Percentiles rank a stretch among this genome's conserved stretches.
Conservation (phyloP, 129 eudicot genomes). For the Artemisia tridentata region DNA sequence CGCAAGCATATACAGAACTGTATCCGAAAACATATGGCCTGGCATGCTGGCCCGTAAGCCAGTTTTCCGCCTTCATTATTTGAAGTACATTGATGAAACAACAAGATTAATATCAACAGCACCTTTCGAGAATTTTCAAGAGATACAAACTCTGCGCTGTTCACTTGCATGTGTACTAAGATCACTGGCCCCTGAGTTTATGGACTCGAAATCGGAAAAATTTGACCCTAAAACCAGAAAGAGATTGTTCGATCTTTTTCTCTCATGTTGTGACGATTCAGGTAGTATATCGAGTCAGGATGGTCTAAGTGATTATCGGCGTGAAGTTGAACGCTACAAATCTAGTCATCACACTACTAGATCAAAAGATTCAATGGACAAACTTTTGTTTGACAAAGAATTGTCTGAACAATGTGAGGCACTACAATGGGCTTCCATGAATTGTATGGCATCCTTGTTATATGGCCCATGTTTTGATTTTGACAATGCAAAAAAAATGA, state of each 20-base stretch:
- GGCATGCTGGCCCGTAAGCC: constrained; percentile 89
- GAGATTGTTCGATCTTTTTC: constrained; percentile 82
- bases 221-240: constrained; percentile 76
- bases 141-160: constrained; percentile 81
- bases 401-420: constrained; percentile 86
- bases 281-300: constrained; percentile 70
- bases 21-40: constrained; percentile 90
- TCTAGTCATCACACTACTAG: constrained; percentile 61
- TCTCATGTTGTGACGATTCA: constrained; percentile 83
- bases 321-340: constrained; percentile 89
- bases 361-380: constrained; percentile 85
- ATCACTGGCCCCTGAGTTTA: constrained; percentile 89
- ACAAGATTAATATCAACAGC: constrained; percentile 59
- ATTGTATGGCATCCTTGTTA: constrained; percentile 89
- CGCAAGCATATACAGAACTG: constrained; percentile 72
- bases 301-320: constrained; percentile 78
- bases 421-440: constrained; percentile 94
- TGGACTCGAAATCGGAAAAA: constrained; percentile 87
- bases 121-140: constrained; percentile 68
- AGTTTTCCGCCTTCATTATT: constrained; percentile 79
- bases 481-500: constrained; percentile 91
- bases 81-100: constrained; percentile 85
- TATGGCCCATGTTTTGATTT: constrained; percentile 94
- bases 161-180: constrained; percentile 82
- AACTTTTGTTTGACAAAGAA: constrained; percentile 77